A percentile compares a stretch with the other conserved stretches of the same genome.
Conservation (phyloP, 192 early-diverging fungal species). For the Linnemannia schmuckeri region DNA sequence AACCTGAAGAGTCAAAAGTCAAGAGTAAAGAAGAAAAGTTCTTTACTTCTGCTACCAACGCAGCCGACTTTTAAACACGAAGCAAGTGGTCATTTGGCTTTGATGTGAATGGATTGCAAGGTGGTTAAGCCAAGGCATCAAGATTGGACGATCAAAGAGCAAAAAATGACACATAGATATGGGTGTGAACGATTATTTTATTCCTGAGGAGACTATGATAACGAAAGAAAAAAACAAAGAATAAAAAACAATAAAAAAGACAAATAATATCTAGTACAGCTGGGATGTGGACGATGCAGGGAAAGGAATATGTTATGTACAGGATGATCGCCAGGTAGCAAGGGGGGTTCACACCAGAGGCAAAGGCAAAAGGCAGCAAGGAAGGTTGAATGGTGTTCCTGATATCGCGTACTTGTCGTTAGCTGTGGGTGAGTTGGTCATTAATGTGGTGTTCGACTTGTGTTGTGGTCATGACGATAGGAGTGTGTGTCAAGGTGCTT, state of each 20-base stretch:
- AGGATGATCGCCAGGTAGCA: neutral
- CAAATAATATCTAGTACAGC: conserved; percentile 3
- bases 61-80: too few species aligned
- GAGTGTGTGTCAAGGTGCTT: neutral
- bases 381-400: neutral
- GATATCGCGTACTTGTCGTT: neutral
- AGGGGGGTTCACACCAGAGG: neutral
- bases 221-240: neutral
- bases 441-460: neutral
- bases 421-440: neutral
- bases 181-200: neutral
- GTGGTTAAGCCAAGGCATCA: too few species aligned
- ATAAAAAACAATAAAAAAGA: neutral
- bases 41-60: too few species aligned
- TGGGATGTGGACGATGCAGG: neutral
- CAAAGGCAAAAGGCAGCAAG: neutral
- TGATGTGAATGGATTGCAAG: too few species aligned
- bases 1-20: too few species aligned
- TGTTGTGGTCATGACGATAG: neutral
- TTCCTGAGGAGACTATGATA: neutral
- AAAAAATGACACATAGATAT: too few species aligned
- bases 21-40: too few species aligned
- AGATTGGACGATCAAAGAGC: too few species aligned
- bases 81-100: too few species aligned
- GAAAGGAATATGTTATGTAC: neutral